These are phyloP conservation scores for Metschnikowia picachoensis DNA, from an alignment of 805 yeast genomes.

Conservation along the genomic window DNA sequence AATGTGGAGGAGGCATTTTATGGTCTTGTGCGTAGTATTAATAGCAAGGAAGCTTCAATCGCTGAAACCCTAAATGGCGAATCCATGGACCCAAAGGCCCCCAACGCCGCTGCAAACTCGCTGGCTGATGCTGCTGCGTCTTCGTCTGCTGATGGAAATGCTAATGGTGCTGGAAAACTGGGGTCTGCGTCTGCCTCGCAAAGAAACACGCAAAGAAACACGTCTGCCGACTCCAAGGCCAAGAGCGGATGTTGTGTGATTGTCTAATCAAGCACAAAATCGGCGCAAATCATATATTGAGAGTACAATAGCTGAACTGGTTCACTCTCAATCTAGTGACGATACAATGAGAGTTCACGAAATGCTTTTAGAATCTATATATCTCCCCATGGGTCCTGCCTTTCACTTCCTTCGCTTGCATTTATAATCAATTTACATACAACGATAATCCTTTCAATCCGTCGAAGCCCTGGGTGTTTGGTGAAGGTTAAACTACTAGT, in stretches of 20 bases:
- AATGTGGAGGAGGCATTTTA: constrained; percentile 86
- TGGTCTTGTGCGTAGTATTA: constrained; percentile 59
- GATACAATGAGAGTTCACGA: not conserved
- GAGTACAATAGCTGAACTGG: not conserved
- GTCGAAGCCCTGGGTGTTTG: not conserved
- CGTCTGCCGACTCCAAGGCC: constrained; percentile 4
- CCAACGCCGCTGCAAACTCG: not conserved
- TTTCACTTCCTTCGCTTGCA: constrained; percentile 2
- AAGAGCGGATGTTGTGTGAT: constrained; percentile 21
- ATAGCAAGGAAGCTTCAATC: constrained; percentile 12
- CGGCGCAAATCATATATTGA: not conserved
- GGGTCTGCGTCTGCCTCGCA: constrained; percentile 10
- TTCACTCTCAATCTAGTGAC: not conserved
- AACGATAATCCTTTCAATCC: too few relatives aligned
- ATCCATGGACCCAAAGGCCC: constrained; percentile 4
- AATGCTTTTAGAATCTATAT: constrained; percentile 4
- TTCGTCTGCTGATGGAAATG: not conserved
- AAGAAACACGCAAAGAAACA: constrained; percentile 9
- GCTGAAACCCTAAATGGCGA: constrained; percentile 5
- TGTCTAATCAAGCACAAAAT: constrained; percentile 6
- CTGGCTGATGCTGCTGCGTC: constrained; percentile 3
- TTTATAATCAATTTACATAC: too few relatives aligned
- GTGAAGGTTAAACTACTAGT: constrained; percentile 36
- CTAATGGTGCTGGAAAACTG: not conserved
- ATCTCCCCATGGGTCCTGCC: constrained; percentile 4